Percentiles rank a stretch among this genome's conserved stretches.
phyloP scores from a whole-genome alignment of 2,329 filamentous ascomycete genomes.

The Rachicladosporium sp. region DNA sequence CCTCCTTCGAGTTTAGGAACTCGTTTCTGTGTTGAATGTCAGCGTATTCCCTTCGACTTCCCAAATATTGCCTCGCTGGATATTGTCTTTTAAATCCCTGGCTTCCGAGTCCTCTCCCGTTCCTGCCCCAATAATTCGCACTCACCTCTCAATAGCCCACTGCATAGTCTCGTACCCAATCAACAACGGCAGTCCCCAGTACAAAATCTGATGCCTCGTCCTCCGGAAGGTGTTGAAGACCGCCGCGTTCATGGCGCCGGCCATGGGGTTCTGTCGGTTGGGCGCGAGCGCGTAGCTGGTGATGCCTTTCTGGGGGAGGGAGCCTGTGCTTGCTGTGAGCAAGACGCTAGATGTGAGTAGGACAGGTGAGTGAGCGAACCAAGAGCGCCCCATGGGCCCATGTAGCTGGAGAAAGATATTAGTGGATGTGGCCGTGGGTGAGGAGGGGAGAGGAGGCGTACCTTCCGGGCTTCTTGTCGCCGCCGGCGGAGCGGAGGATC shows the following conservation, averaged over 20 bases:
- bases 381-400: conserved; percentile 63
- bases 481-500: conserved; percentile 24
- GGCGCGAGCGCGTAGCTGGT: conserved; percentile 63
- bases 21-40: conserved; percentile 39
- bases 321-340: conserved; percentile 22
- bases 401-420: conserved; percentile 40
- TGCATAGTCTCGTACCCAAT: conserved; percentile 70
- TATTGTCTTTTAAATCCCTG: too few relatives aligned
- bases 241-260: conserved; percentile 64
- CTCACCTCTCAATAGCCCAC: conserved; percentile 86
- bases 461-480: conserved; percentile 30
- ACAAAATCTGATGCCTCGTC: conserved; percentile 75
- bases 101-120: background rate
- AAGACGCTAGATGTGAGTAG: conserved; percentile 15
- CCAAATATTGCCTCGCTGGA: too few relatives aligned
- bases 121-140: conserved; percentile 9
- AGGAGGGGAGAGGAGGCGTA: conserved; percentile 16
- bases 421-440: conserved; percentile 1
- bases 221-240: conserved; percentile 94
- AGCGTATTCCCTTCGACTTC: background rate
- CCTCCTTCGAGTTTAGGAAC: conserved; percentile 69
- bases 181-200: conserved; percentile 69
- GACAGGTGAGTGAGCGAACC: conserved; percentile 40
- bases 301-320: conserved; percentile 47
- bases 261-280: conserved; percentile 82